Evolutionary conservation across 2,329 filamentous ascomycete species (phyloP).

Genomic region (Xylariaceae sp.): DNA sequence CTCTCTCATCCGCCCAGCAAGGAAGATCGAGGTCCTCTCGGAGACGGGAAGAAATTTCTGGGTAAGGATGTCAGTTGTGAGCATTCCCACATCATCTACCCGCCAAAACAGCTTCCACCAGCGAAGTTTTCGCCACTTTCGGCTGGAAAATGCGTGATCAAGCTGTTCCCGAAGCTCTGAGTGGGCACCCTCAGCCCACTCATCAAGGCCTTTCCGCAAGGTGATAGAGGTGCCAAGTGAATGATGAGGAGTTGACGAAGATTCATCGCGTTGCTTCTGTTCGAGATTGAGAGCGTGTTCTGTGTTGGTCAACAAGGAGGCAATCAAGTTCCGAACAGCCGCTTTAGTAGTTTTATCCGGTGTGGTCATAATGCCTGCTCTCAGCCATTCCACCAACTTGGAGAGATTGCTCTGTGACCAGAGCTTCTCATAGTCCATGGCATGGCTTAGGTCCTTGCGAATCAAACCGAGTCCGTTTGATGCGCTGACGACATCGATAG

Average conservation of each 20-base stretch:
- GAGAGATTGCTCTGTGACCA: conserved; percentile 73
- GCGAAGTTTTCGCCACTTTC: conserved; percentile 71
- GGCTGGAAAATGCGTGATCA: conserved; percentile 71
- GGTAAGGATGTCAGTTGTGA: conserved; percentile 73
- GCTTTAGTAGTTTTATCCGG: conserved; percentile 54
- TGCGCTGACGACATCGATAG: conserved; percentile 62
- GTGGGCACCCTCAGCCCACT: conserved; percentile 78
- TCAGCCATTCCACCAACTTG: conserved; percentile 63
- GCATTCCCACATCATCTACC: conserved; percentile 84
- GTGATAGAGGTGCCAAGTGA: conserved; percentile 40
- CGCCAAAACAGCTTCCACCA: conserved; percentile 98
- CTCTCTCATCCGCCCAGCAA: conserved; percentile 70
- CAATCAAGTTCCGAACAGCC: conserved; percentile 62
- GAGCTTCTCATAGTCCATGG: conserved; percentile 65
- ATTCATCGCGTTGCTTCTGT: conserved; percentile 37
- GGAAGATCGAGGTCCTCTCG: conserved; percentile 77
- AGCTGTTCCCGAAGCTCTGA: conserved; percentile 77
- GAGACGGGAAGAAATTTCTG: conserved; percentile 73
- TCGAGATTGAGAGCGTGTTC: conserved; percentile 48
- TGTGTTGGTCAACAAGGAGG: conserved; percentile 59
- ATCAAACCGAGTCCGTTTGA: conserved; percentile 62
- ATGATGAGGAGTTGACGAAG: conserved; percentile 30
- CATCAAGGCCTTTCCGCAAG: conserved; percentile 57
- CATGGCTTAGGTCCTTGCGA: conserved; percentile 65
- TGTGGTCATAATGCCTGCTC: conserved; percentile 38